Base-by-base conservation (phyloP, 2,329 filamentous ascomycete species). In the Diaporthe caulivora region DNA sequence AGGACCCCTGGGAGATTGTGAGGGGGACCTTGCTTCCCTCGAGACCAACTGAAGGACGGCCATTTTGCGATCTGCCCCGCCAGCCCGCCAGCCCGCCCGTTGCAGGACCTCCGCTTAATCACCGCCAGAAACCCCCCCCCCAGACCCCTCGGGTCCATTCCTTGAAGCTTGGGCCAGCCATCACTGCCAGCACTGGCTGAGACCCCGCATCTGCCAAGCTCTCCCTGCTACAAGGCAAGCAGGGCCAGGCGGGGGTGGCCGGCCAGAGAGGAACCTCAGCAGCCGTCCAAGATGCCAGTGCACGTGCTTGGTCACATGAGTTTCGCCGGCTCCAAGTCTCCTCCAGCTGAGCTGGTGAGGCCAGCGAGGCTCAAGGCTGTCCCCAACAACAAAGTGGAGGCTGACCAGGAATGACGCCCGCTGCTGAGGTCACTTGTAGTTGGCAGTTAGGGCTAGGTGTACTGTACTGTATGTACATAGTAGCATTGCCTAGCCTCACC, bases 271-370 rank as follows among this genome's bases (percentile, higher is more conserved):
- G 31, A 7, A 21, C 24, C 9, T n/a, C 24, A 18, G 34, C 24
- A 5, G n/a, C n/a, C n/a, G n/a, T n/a, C n/a, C n/a, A 5, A 34
- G 34, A 11, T 11, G 13, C 44, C 26, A 8, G 2, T 21, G 21
- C 68, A 71, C 68, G 68, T 71, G 68, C 29, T 18, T 21, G 17
- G 10, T 71, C 68, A 71, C 68, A 71, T 62, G 68, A 62, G 18
- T 3, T 6, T 18, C 11, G 9, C 26, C 15, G 15, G 21, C 54
- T 18, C 40, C 37, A n/a, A 34, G 34, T n/a, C 10, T n/a, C 34
- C 11, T 8, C 11, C 47, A 68, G 34, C 55, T 31, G 4, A 9
- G 26, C 7, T 57, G 42, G 21, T 51, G 37, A 70, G 68, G 68
- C 68, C 68, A 70, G 68, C 68, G 44, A 69, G 67, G 67, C 67